phyloP scores from a whole-genome alignment of 495 filamentous ascomycete species.

The Melanomma pulvis-pyrius region DNA sequence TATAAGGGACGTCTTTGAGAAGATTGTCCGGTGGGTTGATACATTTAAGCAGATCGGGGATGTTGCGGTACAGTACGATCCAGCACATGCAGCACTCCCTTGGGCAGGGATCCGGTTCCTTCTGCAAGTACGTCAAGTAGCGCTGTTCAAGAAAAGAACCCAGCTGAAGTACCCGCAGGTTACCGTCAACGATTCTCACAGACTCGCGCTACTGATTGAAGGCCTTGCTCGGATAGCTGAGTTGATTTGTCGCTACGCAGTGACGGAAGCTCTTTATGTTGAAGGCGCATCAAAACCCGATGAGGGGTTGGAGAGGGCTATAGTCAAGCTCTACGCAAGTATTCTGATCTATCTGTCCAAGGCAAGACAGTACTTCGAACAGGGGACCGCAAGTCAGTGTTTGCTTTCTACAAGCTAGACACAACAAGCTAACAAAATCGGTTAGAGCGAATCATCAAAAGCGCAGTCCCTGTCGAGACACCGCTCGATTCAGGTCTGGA shows the following conservation, averaged over 20 bases:
- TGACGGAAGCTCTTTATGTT: conserved; percentile 43
- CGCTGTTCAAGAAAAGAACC: background rate
- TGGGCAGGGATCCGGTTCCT: conserved; percentile 52
- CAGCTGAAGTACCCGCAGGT: conserved; percentile 25
- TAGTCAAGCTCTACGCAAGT: conserved; percentile 29
- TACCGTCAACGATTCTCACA: conserved; percentile 33
- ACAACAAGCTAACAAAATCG: background rate
- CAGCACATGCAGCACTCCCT: conserved; percentile 48
- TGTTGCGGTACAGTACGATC: conserved; percentile 47
- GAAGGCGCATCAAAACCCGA: conserved; percentile 4
- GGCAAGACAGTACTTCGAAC: conserved; percentile 29
- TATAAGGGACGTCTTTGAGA: conserved; percentile 45
- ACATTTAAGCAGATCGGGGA: conserved; percentile 50
- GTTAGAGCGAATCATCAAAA: conserved; percentile 9
- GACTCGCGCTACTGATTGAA: conserved; percentile 31
- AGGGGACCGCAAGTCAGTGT: conserved; percentile 24
- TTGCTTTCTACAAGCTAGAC: background rate
- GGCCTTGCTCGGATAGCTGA: conserved; percentile 40
- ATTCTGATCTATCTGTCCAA: conserved; percentile 23
- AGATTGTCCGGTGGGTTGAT: conserved; percentile 46
- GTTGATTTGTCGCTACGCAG: conserved; percentile 37
- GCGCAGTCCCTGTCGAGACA: conserved; percentile 6
- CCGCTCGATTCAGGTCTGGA: conserved; percentile 13
- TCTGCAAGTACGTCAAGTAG: conserved; percentile 42
- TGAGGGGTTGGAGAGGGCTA: conserved; percentile 8